phyloP scores from a whole-genome alignment of 2,329 filamentous ascomycete species.

The Daldinia sp. region DNA sequence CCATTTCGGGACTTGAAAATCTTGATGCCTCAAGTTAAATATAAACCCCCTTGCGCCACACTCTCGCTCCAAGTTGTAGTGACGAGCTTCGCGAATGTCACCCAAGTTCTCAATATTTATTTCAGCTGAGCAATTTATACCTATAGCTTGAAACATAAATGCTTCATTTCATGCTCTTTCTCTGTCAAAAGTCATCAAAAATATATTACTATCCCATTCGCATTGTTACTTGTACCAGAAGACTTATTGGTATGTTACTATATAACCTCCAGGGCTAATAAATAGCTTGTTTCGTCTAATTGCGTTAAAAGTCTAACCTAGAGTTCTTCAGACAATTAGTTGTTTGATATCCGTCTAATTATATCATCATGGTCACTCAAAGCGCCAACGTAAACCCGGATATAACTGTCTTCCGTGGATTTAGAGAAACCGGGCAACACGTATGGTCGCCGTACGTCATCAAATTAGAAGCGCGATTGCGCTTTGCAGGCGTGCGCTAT shows the following conservation, averaged over 20 bases:
- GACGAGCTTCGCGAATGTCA: slow-evolving; percentile 4
- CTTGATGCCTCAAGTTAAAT: no score
- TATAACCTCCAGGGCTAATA: neutral
- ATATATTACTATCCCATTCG: neutral
- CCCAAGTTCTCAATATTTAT: neutral
- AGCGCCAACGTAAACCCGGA: slow-evolving; percentile 19
- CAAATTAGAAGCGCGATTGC: slow-evolving; percentile 72
- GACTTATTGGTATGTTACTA: neutral
- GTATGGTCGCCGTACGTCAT: slow-evolving; percentile 72
- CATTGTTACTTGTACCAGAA: neutral
- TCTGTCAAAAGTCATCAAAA: neutral
- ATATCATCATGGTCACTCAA: slow-evolving; percentile 24
- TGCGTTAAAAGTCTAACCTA: no score
- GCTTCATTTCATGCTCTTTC: neutral
- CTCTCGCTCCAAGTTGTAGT: slow-evolving; percentile 17
- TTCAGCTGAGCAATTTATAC: neutral
- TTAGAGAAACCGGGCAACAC: slow-evolving; percentile 55
- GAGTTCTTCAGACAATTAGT: neutral
- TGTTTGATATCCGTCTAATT: neutral
- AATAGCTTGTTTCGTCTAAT: neutral
- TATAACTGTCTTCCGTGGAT: slow-evolving; percentile 65
- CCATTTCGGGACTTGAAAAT: neutral
- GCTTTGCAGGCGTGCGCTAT: slow-evolving; percentile 64
- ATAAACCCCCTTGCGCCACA: slow-evolving; percentile 1
- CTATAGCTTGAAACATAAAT: neutral